Evolutionary conservation across 805 yeast species (phyloP).

Genomic region (Candida ovalis): DNA sequence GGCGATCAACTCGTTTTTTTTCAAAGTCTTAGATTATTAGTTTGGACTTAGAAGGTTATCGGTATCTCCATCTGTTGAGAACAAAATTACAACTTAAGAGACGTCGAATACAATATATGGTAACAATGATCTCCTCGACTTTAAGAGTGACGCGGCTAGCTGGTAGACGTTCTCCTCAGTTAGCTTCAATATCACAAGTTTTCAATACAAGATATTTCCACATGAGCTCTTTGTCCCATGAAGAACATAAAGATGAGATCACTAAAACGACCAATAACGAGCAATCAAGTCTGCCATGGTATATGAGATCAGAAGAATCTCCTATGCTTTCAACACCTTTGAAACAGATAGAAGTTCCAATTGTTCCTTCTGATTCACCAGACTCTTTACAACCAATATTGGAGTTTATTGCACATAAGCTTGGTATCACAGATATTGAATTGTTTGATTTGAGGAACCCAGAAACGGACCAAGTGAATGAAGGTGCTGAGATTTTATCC

Average conservation of each 20-base stretch:
- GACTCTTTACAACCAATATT: conserved; percentile 41
- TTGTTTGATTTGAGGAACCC: conserved; percentile 59
- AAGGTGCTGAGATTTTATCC: conserved; percentile 34
- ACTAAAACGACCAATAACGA: not conserved
- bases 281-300: conserved; percentile 28
- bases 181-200: no score
- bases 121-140: no score
- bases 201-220: no score
- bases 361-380: conserved; percentile 60
- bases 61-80: no score
- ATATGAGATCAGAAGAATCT: conserved; percentile 30
- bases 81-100: no score
- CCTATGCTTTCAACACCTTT: conserved; percentile 23
- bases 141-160: no score
- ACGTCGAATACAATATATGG: no score
- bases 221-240: no score
- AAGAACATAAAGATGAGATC: not conserved
- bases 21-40: no score
- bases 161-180: no score
- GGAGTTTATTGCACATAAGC: conserved; percentile 46
- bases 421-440: conserved; percentile 61
- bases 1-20: no score
- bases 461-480: conserved; percentile 22
- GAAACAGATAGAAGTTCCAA: conserved; percentile 41
- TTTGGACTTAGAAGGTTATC: no score